Percentiles rank a stretch among this genome's conserved stretches.
Conservation (phyloP, 2,329 filamentous ascomycete genomes). For the Hymenoscyphus occultus region DNA sequence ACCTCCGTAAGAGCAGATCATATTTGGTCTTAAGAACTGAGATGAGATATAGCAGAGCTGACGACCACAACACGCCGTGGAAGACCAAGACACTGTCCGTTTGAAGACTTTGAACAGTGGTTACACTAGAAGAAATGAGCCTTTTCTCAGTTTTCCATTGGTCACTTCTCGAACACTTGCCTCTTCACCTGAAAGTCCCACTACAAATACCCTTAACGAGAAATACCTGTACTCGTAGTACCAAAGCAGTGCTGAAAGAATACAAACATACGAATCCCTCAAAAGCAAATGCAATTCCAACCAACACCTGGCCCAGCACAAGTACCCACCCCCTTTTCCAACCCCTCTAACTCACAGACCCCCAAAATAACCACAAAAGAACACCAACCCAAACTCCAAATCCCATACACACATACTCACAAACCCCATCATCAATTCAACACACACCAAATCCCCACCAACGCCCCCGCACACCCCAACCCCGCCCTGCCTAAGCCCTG, state of each 20-base stretch:
- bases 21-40: too few species aligned
- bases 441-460: conserved; percentile 5
- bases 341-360: background rate
- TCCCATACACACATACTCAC: background rate
- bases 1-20: too few species aligned
- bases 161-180: too few species aligned
- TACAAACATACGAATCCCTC: background rate
- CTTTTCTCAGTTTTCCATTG: too few species aligned
- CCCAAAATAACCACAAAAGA: background rate
- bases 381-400: background rate
- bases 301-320: background rate
- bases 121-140: too few species aligned
- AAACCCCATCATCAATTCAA: conserved; percentile 4
- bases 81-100: too few species aligned
- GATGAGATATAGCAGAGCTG: too few species aligned
- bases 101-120: too few species aligned
- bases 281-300: background rate
- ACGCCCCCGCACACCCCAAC: background rate
- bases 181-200: too few species aligned
- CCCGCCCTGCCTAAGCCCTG: too few species aligned
- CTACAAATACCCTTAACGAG: too few species aligned
- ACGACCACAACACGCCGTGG: too few species aligned
- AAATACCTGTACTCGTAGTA: background rate
- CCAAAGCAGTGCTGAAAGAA: background rate
- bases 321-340: background rate